A percentile compares a stretch with the other conserved stretches of the same genome.
phyloP scores from a whole-genome alignment of 1,284 basidiomycete genomes.

The Melanopsichium pennsylvanicum region DNA sequence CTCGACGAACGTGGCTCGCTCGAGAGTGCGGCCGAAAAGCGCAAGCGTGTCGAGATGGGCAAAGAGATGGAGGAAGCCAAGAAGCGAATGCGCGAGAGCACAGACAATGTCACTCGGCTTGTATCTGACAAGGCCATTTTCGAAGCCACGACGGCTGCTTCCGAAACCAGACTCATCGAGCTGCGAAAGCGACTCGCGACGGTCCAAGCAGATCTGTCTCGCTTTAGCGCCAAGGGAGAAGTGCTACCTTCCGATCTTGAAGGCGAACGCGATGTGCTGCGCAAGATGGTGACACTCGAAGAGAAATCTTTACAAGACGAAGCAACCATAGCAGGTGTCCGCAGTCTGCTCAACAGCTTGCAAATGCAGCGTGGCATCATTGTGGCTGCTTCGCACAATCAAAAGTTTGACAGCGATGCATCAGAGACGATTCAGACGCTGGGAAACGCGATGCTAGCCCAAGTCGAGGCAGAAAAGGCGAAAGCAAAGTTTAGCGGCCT shows the following conservation, averaged over 20 bases:
- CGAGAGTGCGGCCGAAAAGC: constrained; percentile 69
- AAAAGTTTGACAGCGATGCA: constrained; percentile 78
- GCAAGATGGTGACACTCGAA: constrained; percentile 75
- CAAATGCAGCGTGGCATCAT: constrained; percentile 84
- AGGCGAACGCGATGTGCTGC: constrained; percentile 77
- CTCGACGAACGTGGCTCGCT: constrained; percentile 71
- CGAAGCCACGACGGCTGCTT: constrained; percentile 77
- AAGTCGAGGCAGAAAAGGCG: constrained; percentile 77
- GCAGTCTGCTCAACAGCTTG: constrained; percentile 77
- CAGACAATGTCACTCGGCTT: constrained; percentile 57
- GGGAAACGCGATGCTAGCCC: constrained; percentile 74
- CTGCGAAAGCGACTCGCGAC: constrained; percentile 76
- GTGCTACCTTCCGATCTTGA: constrained; percentile 69
- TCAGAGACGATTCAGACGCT: constrained; percentile 78
- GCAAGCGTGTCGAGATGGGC: constrained; percentile 70
- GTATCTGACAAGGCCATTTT: constrained; percentile 72
- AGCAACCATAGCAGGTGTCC: constrained; percentile 72
- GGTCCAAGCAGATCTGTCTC: constrained; percentile 68
- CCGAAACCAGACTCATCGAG: constrained; percentile 75
- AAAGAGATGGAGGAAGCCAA: constrained; percentile 74
- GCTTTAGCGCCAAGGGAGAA: constrained; percentile 21
- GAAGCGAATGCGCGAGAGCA: constrained; percentile 76
- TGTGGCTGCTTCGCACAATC: constrained; percentile 79
- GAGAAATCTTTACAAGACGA: constrained; percentile 76
- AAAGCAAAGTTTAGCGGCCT: constrained; percentile 77